Percentiles rank a stretch among this genome's conserved stretches.
These are phyloP conservation scores for Bacidia rubella DNA, from an alignment of 495 filamentous ascomycete genomes.

Conservation along the genomic window DNA sequence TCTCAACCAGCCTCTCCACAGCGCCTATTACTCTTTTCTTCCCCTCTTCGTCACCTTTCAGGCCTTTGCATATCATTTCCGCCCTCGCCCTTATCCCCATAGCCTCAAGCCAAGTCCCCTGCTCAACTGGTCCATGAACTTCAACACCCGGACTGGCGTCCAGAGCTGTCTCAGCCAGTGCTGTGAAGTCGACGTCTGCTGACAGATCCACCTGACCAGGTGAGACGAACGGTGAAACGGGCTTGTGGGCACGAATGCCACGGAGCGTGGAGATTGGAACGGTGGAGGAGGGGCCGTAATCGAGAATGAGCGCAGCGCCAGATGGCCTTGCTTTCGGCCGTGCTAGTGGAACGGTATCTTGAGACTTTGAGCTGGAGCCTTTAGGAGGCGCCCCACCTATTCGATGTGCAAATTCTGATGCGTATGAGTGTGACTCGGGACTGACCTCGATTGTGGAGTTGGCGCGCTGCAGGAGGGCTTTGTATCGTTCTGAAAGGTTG, in stretches of 20 bases:
- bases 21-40: constrained; percentile 51
- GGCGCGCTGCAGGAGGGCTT: constrained; percentile 47
- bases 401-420: constrained; percentile 62
- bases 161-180: constrained; percentile 68
- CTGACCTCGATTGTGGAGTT: constrained; percentile 73
- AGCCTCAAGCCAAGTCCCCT: constrained; percentile 59
- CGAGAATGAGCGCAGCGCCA: constrained; percentile 81
- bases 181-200: constrained; percentile 84
- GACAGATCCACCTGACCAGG: constrained; percentile 76
- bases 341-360: constrained; percentile 7
- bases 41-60: constrained; percentile 27
- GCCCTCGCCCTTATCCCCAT: constrained; percentile 77
- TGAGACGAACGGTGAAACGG: constrained; percentile 58
- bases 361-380: constrained; percentile 3
- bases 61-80: constrained; percentile 43
- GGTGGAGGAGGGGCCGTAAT: constrained; percentile 71
- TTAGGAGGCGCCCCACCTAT: constrained; percentile 48
- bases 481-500: constrained; percentile 67
- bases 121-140: constrained; percentile 84
- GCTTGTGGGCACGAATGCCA: constrained; percentile 63
- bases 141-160: constrained; percentile 64
- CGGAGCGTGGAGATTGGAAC: constrained; percentile 79
- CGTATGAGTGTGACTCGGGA: constrained; percentile 68
- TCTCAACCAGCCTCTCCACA: constrained; percentile 68
- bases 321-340: constrained; percentile 43